phyloP scores from a whole-genome alignment of 257 asterid genomes.

The Jaltomata sinuosa region DNA sequence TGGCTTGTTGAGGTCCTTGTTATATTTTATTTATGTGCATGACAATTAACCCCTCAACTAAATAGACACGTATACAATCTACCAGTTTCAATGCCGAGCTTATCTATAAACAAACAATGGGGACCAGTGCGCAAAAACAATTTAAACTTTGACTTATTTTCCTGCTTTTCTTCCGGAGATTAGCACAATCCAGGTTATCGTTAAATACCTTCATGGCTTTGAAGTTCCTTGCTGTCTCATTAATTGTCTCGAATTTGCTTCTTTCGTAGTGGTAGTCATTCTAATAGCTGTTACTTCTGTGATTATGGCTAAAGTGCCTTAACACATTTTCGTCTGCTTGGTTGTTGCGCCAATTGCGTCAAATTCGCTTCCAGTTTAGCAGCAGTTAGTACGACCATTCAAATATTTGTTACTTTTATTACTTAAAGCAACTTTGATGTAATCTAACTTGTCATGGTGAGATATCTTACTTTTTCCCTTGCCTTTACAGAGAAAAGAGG shows the following conservation, averaged over 20 bases:
- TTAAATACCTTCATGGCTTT: background rate
- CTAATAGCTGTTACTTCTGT: background rate
- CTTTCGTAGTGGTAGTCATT: background rate
- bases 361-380: background rate
- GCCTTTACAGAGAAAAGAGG: slow-evolving; percentile 59
- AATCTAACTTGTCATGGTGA: background rate
- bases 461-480: slow-evolving; percentile 2
- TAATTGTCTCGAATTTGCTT: background rate
- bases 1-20: background rate
- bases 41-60: background rate
- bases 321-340: background rate
- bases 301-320: background rate
- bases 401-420: background rate
- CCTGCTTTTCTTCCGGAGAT: background rate
- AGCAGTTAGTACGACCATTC: background rate
- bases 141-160: background rate
- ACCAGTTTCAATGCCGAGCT: background rate
- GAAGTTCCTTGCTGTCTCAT: background rate
- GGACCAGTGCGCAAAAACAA: background rate
- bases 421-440: background rate
- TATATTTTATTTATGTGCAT: background rate
- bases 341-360: background rate
- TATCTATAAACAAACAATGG: background rate
- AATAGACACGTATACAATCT: background rate
- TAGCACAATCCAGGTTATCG: background rate